Evolutionary conservation across 345 rosid species (phyloP).

Genomic region (Gossypium turneri): DNA sequence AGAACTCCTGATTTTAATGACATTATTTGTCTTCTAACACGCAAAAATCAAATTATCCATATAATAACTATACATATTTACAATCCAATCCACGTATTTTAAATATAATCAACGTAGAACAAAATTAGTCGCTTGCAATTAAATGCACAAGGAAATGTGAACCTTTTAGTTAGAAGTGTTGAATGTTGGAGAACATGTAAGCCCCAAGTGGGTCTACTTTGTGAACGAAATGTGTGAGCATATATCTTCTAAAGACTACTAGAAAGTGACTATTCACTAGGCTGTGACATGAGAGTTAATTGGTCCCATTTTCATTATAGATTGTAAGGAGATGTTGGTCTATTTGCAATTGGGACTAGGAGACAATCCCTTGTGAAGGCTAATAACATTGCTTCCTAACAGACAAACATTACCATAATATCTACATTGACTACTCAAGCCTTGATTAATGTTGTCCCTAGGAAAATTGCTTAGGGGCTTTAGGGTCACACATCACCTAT

Average conservation of each 20-base stretch:
- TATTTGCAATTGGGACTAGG: conserved; percentile 4
- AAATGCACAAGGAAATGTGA: conserved; percentile 24
- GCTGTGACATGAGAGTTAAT: background rate
- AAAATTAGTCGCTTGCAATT: background rate
- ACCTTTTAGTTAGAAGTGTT: background rate
- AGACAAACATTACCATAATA: background rate
- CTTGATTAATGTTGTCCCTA: conserved; percentile 9
- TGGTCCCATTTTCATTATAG: conserved; percentile 18
- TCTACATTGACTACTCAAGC: background rate
- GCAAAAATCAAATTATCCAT: no score
- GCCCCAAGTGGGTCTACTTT: conserved; percentile 11
- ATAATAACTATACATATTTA: no score
- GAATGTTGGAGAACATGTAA: background rate
- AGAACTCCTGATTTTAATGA: no score
- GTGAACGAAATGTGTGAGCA: conserved; percentile 13
- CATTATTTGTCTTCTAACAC: no score
- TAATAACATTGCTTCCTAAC: conserved; percentile 20
- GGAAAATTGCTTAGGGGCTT: background rate
- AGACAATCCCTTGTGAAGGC: conserved; percentile 46
- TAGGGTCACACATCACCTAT: conserved; percentile 3
- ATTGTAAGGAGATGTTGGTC: background rate
- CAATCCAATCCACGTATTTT: no score
- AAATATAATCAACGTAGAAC: no score
- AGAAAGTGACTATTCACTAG: conserved; percentile 12
- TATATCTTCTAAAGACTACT: background rate